Evolutionary conservation across 2,329 filamentous ascomycete genomes (phyloP).

Genomic region (Plectosphaerella sp.): DNA sequence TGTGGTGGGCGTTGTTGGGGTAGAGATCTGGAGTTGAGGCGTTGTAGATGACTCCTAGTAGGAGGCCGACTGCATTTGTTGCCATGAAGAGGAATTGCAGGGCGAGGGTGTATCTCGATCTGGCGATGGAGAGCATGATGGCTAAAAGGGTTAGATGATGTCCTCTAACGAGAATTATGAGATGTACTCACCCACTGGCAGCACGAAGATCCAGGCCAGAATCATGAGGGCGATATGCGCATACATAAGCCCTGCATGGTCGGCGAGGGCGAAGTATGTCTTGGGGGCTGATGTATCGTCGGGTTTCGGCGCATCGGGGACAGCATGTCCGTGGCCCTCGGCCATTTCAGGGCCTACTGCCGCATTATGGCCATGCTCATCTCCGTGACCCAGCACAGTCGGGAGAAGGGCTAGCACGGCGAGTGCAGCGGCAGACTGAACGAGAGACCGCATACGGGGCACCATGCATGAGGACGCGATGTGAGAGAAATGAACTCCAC

Average conservation of each 20-base stretch:
- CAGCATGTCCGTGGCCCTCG: conserved; percentile 8
- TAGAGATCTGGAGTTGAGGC: conserved; percentile 80
- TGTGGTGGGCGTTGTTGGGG: conserved; percentile 81
- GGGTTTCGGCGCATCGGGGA: conserved; percentile 1
- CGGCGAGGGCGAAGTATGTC: conserved; percentile 57
- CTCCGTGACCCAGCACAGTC: conserved; percentile 6
- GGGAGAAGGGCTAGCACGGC: conserved; percentile 3
- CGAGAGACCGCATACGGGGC: no score
- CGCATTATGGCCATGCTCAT: conserved; percentile 12
- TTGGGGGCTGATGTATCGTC: conserved; percentile 27
- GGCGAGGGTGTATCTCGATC: conserved; percentile 68
- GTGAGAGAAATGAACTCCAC: no score
- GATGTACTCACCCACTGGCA: conserved; percentile 62
- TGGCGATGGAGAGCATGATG: conserved; percentile 80
- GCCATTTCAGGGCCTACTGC: conserved; percentile 8
- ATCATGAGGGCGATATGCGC: conserved; percentile 69
- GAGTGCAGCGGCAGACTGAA: background rate
- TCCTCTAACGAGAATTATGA: background rate
- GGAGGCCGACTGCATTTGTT: conserved; percentile 58
- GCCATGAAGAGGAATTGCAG: conserved; percentile 65
- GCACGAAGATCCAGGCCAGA: conserved; percentile 65
- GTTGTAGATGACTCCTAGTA: conserved; percentile 71
- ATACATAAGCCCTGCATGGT: conserved; percentile 54
- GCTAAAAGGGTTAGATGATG: conserved; percentile 38
- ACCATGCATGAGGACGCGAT: no score